phyloP scores from a whole-genome alignment of 345 rosid species.

The Citrus hindsii region DNA sequence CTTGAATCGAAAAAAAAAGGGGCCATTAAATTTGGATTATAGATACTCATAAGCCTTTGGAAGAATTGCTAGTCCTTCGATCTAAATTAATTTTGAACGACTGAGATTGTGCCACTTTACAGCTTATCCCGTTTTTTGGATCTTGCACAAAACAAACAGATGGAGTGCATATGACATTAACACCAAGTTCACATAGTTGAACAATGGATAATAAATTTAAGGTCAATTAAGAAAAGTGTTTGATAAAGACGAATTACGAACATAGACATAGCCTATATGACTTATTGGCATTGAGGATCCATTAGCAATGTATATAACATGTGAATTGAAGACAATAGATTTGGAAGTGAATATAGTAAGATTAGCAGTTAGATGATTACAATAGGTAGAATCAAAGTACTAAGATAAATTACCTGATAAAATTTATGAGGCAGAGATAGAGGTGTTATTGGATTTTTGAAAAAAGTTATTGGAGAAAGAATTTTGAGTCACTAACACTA shows the following conservation, averaged over 20 bases:
- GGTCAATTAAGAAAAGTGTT: not conserved
- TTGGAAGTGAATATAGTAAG: not conserved
- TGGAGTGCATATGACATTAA: not conserved
- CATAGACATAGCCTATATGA: not conserved
- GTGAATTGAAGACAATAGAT: not conserved
- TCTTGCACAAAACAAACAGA: not conserved
- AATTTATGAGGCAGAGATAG: not conserved
- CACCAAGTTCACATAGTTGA: constrained; percentile 6
- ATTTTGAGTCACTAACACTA: no score
- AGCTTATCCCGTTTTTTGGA: not conserved
- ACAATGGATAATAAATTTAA: constrained; percentile 6
- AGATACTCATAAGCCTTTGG: no score
- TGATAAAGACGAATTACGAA: not conserved
- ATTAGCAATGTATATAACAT: not conserved
- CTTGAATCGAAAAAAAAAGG: rapidly evolving
- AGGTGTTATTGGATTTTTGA: not conserved
- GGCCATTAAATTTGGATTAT: no score
- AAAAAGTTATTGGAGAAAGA: no score
- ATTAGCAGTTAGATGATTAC: not conserved
- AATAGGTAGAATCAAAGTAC: not conserved
- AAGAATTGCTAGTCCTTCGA: no score
- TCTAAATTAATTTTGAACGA: no score
- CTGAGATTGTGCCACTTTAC: not conserved
- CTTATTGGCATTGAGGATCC: not conserved
- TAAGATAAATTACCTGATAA: not conserved